Conservation (phyloP, 129 eudicot species). For the Helichrysum umbraculigerum region DNA sequence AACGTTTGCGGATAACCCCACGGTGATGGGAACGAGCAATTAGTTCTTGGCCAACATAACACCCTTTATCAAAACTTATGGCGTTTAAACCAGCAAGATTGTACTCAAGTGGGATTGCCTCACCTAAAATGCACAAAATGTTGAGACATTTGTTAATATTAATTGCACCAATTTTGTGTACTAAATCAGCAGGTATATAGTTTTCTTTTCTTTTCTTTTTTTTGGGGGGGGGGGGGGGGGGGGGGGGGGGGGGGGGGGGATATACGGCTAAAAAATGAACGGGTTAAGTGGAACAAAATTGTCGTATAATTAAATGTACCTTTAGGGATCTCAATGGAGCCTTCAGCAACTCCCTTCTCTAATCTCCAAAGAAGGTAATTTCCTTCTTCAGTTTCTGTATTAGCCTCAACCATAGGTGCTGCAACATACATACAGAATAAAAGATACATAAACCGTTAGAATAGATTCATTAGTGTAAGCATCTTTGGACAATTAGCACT, state of each 20-base stretch:
- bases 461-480: not conserved
- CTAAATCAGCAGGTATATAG: not conserved
- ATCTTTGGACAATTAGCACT: not conserved
- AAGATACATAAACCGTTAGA: not conserved
- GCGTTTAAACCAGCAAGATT: slow-evolving; percentile 91
- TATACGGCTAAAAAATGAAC: not conserved
- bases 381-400: slow-evolving; percentile 69
- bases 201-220: too few relatives aligned
- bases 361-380: slow-evolving; percentile 81
- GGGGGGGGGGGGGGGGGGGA: too few relatives aligned
- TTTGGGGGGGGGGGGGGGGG: too few relatives aligned
- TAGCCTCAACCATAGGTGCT: slow-evolving; percentile 92
- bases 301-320: slow-evolving; percentile 37
- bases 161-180: not conserved
- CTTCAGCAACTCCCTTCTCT: slow-evolving; percentile 96
- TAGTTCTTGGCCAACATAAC: slow-evolving; percentile 93
- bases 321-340: slow-evolving; percentile 89
- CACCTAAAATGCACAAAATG: slow-evolving; percentile 44
- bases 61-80: slow-evolving; percentile 95
- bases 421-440: slow-evolving; percentile 25
- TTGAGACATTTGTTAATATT: not conserved
- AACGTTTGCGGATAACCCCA: slow-evolving; percentile 76
- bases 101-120: slow-evolving; percentile 91
- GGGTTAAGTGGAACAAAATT: not conserved
- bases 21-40: slow-evolving; percentile 93